These are phyloP conservation scores for Sordariomycetes sp. DNA, from an alignment of 2,329 filamentous ascomycete genomes.

Conservation along the genomic window DNA sequence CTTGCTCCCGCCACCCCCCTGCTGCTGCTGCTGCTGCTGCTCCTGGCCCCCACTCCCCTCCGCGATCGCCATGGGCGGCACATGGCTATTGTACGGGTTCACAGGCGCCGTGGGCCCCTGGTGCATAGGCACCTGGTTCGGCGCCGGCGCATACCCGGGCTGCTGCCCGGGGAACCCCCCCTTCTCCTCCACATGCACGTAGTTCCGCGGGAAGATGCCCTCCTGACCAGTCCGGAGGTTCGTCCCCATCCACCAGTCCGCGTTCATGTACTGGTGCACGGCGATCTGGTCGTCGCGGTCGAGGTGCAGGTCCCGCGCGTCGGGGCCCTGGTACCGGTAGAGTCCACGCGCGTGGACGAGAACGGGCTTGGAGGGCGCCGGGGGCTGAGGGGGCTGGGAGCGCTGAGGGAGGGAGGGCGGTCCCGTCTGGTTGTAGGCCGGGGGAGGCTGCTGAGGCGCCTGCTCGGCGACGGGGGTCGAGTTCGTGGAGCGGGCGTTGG, in stretches of 20 bases:
- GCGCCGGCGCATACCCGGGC: conserved; percentile 23
- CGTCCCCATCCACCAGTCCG: conserved; percentile 90
- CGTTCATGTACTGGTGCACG: conserved; percentile 88
- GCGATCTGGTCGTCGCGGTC: conserved; percentile 68
- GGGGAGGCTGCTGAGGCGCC: conserved; percentile 24
- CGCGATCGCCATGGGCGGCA: conserved; percentile 63
- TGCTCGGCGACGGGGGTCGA: conserved; percentile 13
- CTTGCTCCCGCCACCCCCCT: conserved; percentile 42
- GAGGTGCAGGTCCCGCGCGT: conserved; percentile 70
- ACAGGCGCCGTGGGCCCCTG: conserved; percentile 11
- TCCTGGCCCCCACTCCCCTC: conserved; percentile 25
- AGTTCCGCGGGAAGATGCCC: conserved; percentile 91
- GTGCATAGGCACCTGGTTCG: conserved; percentile 32
- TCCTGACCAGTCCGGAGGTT: conserved; percentile 73
- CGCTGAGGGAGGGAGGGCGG: conserved; percentile 26
- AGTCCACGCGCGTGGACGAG: conserved; percentile 67
- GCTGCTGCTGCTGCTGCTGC: conserved; percentile 6
- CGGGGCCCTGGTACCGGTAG: conserved; percentile 69
- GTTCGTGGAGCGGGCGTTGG: conserved; percentile 15
- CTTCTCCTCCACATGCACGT: conserved; percentile 59
- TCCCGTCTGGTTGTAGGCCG: conserved; percentile 36
- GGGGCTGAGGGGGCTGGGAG: conserved; percentile 9
- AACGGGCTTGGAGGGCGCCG: conserved; percentile 31
- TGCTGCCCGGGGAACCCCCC: conserved; percentile 19
- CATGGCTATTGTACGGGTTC: conserved; percentile 55